Conservation (phyloP, 2,329 filamentous ascomycete species). For the Thyridium curvatum region DNA sequence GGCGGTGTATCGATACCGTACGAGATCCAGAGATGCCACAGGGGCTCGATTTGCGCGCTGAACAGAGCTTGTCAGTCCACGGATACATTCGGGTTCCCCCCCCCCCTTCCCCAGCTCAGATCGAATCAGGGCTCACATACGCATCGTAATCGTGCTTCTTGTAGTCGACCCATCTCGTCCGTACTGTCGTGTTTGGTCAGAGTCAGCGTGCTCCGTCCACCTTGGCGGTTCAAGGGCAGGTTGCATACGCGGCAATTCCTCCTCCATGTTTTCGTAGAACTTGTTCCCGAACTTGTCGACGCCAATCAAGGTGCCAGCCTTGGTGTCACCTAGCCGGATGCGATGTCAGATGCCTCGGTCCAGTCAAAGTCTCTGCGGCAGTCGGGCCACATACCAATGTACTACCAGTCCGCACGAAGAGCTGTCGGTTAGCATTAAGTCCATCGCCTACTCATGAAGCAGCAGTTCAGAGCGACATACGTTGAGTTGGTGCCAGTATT, state of each 20-base stretch:
- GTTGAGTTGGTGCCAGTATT: conserved; percentile 88
- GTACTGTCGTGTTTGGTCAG: conserved; percentile 48
- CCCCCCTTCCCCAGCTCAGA: too few species aligned
- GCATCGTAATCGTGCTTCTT: conserved; percentile 79
- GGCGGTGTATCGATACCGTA: conserved; percentile 89
- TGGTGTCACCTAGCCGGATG: conserved; percentile 73
- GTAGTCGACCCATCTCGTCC: conserved; percentile 97
- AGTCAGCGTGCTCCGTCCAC: background rate
- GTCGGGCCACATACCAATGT: conserved; percentile 2
- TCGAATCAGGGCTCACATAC: conserved; percentile 36
- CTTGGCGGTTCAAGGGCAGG: background rate
- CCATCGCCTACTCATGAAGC: conserved; percentile 1
- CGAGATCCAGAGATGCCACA: conserved; percentile 98
- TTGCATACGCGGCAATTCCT: conserved; percentile 79
- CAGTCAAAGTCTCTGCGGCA: too few species aligned
- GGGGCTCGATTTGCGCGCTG: conserved; percentile 81
- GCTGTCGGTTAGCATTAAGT: conserved; percentile 1
- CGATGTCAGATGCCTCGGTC: background rate
- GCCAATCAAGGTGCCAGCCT: conserved; percentile 80
- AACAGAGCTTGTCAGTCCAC: background rate
- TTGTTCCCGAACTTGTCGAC: conserved; percentile 93
- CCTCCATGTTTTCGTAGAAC: conserved; percentile 89
- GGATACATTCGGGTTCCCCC: too few species aligned
- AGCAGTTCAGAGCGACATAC: conserved; percentile 49
- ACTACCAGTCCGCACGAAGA: background rate